Conservation (phyloP, 768 basidiomycete genomes). For the Neoboletus brunneissimus region DNA sequence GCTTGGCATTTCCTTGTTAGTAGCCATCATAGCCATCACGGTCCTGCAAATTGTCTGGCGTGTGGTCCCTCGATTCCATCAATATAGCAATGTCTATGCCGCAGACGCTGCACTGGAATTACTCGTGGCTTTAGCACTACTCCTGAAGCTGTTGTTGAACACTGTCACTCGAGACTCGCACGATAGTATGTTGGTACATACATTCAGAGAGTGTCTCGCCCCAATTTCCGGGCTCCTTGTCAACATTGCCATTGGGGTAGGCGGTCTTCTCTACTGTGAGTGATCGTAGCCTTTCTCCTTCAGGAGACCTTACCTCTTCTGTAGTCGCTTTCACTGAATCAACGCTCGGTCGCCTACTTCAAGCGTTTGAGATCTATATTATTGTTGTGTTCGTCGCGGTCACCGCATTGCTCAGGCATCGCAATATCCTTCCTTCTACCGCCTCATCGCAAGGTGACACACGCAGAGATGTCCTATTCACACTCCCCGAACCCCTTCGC, state of each 20-base stretch:
- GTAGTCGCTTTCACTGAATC: constrained; percentile 70
- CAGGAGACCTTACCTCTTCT: constrained; percentile 8
- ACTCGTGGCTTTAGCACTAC: constrained; percentile 53
- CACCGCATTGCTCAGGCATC: constrained; percentile 35
- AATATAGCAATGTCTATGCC: constrained; percentile 50
- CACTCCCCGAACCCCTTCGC: constrained; percentile 26
- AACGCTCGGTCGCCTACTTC: constrained; percentile 62
- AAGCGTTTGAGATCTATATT: constrained; percentile 61
- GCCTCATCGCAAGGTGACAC: background rate
- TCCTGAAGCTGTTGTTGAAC: constrained; percentile 62
- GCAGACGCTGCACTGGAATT: constrained; percentile 58
- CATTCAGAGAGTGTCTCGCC: constrained; percentile 45
- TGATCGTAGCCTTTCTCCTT: constrained; percentile 12
- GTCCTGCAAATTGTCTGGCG: constrained; percentile 67
- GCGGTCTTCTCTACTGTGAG: constrained; percentile 58
- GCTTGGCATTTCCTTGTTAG: constrained; percentile 51
- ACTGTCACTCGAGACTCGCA: constrained; percentile 41
- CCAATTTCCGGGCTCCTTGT: constrained; percentile 53
- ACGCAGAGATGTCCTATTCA: constrained; percentile 1
- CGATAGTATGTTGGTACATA: constrained; percentile 38
- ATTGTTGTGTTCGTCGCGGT: constrained; percentile 58
- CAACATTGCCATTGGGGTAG: constrained; percentile 51
- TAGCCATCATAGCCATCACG: constrained; percentile 44
- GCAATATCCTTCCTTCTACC: background rate
- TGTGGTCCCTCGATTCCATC: constrained; percentile 36